These are phyloP conservation scores for Labyrinthula sp. DNA, from an alignment of 352 stramenopile species.

Conservation along the genomic window DNA sequence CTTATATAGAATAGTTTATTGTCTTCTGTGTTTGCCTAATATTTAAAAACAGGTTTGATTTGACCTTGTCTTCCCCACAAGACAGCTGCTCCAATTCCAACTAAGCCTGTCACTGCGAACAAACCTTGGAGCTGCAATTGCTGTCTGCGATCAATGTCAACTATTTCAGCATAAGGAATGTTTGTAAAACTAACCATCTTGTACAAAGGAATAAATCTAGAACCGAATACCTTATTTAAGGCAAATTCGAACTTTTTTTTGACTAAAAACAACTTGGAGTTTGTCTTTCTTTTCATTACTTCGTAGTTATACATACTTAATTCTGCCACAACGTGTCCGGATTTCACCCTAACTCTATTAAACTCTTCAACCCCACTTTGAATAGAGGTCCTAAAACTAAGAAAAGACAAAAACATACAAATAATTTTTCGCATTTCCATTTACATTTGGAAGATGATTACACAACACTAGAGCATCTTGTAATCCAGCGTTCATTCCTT, in stretches of 20 bases:
- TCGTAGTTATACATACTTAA: slow-evolving; percentile 33
- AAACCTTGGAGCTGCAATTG: no score
- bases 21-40: no score
- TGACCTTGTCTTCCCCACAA: no score
- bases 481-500: slow-evolving; percentile 38
- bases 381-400: slow-evolving; percentile 6
- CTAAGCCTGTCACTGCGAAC: no score
- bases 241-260: slow-evolving; percentile 29
- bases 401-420: no score
- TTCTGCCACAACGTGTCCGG: slow-evolving; percentile 32
- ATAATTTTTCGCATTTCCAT: no score
- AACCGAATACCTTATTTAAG: slow-evolving; percentile 23
- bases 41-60: no score
- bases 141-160: slow-evolving; percentile 23
- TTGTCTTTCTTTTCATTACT: slow-evolving; percentile 35
- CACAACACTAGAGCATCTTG: slow-evolving; percentile 31
- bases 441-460: slow-evolving; percentile 29
- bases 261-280: slow-evolving; percentile 30
- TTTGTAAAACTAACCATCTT: slow-evolving; percentile 36
- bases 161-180: slow-evolving; percentile 31
- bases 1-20: no score
- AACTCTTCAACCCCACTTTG: slow-evolving; percentile 12
- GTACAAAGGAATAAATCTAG: slow-evolving; percentile 34
- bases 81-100: no score
- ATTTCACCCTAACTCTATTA: slow-evolving; percentile 13